These are phyloP conservation scores for Dactylellina haptotyla DNA, from an alignment of 2,329 filamentous ascomycete species.

Conservation along the genomic window DNA sequence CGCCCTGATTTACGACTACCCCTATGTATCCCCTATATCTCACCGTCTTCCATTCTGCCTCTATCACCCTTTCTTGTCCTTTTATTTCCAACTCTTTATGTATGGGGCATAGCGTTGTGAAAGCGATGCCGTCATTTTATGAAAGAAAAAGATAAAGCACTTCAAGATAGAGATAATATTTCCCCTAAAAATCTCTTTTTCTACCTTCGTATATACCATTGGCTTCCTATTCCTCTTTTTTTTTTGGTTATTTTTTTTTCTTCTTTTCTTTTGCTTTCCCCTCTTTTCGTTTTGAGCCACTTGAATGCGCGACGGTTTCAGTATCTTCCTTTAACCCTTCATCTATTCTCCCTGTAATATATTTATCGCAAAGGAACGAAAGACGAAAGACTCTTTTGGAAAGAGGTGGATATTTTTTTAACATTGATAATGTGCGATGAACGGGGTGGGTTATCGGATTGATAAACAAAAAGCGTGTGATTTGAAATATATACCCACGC, in stretches of 20 bases:
- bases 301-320: not conserved
- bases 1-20: not conserved
- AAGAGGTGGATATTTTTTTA: slow-evolving; percentile 1
- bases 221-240: not conserved
- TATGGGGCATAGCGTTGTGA: slow-evolving; percentile 33
- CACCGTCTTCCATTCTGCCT: not conserved
- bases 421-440: not conserved
- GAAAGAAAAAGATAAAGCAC: not conserved
- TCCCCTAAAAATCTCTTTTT: slow-evolving; percentile 9
- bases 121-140: slow-evolving; percentile 21
- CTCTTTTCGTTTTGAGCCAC: not conserved
- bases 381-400: not conserved
- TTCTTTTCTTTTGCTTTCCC: not conserved
- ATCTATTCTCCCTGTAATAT: slow-evolving; percentile 33
- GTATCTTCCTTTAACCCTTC: not conserved
- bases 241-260: not conserved
- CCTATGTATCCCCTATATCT: slow-evolving; percentile 2
- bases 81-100: slow-evolving; percentile 13
- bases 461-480: not conserved
- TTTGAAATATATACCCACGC: slow-evolving; percentile 14
- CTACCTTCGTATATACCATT: slow-evolving; percentile 27
- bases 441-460: not conserved
- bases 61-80: not conserved
- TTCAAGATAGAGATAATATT: slow-evolving; percentile 38
- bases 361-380: slow-evolving; percentile 1